Base-by-base conservation (phyloP, 192 early-diverging fungal genomes). In the Backusella westeae region DNA sequence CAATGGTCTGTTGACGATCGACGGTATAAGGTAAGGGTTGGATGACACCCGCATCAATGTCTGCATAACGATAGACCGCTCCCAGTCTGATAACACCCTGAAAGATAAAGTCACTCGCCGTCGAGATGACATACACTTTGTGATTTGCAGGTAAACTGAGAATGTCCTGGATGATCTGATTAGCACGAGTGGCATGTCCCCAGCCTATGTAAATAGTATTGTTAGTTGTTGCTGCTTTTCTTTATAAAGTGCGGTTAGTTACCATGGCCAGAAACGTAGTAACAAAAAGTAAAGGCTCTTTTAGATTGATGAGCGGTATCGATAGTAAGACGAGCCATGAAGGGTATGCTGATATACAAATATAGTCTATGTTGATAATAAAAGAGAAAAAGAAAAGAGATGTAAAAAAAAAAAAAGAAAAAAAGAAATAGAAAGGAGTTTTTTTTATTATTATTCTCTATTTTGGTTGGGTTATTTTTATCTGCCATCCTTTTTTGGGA, bases 11-110 rank as follows among this genome's bases (percentile, higher is more conserved):
- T 21, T 85, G 69, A n/a, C 87, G 74, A 76, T 91, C 86, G 0
- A 91, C 88, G 0, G 87, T 88, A 38, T 90, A 88, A 38, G 90
- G 87, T 35, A 89, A 67, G 26, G 88, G 86, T 70, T 91, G 90
- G 14, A 90, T 80, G 6, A 90, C 90, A n/a, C 89, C 87, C 5
- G 86, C 85, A 78, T 91, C 90, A 23, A 91, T 86, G 17, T 85
- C 83, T 5, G 87, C 86, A 69, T 88, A 81, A 4, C 90, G 80
- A 72, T 90, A 90, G 1, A 76, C 76, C 10, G 89, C 86, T 1
- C 89, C 89, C 8, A 85, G 9, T 26, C 74, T 68, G 46, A 85
- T 87, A 17, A 86, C 83, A 1, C 84, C 85, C 76, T 85, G 85
- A 74, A 88, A 90, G 71, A 88, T 90, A 68, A 90, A 90, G 39